Evolutionary conservation across 768 basidiomycete species (phyloP), one percentile per base, ranked within the genome.

Genomic region (Tephrocybe sp.): DNA sequence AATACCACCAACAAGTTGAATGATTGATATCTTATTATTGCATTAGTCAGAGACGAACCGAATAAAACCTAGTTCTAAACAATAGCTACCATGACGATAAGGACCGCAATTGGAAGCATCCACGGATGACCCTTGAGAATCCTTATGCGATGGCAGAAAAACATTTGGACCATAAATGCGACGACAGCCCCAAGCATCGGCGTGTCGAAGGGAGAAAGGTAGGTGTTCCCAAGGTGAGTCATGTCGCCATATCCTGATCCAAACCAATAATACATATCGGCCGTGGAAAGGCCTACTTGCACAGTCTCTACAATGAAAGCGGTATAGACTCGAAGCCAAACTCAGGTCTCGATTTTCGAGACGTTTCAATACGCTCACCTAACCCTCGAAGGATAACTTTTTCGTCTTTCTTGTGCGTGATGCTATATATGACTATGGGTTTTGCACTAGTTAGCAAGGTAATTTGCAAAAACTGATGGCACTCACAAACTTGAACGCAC

Each of bases 201-300:
- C 4, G 36, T 31, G 12, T 45, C 38, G 10, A 46, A 23, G 17
- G 38, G 10, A 16, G 38, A 45, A n/a, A 68, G 46, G 46, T 65
- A 59, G 9, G 66, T 40, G 31, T 60, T 45, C 35, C 59, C 52
- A 4, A 69, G 58, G 14, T 45, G 48, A 22, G 33, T 20, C 17
- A 61, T 35, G 44, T 67, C 52, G 14, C 66, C 67, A 45, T 59
- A 70, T 14, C 62, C 62, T 4, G 35, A 36, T 2, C 60, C 64
- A 39, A 67, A 69, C 16, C 63, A 58, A 26, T 48, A n/a, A 41
- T 60, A 66, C 1, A 61, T 60, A 33, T 71, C 68, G 39, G 34
- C 53, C 5, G 62, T 61, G 17, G 54, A 60, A 42, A 71, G 51
- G 5, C 62, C 30, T 0, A 68, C 66, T 47, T 71, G 70, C 7